phyloP scores from a whole-genome alignment of 305 asterid species.

The Fraxinus xanthoxyloides region DNA sequence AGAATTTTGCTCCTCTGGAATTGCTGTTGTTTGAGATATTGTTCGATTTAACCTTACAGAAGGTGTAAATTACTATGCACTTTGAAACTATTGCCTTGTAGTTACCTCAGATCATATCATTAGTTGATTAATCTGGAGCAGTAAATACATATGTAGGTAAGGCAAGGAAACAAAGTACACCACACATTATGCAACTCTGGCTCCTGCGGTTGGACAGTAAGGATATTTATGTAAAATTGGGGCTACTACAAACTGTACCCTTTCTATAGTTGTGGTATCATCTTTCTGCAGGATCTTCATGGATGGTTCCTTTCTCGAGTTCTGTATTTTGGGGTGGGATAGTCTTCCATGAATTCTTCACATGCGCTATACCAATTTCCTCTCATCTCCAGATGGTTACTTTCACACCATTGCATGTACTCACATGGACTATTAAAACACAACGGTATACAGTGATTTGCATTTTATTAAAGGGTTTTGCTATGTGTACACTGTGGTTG shows the following conservation, averaged over 20 bases:
- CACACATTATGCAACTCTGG: neutral
- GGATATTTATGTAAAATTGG: neutral
- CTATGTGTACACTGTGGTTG: no score
- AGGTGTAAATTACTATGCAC: no score
- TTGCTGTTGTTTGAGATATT: no score
- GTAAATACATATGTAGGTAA: no score
- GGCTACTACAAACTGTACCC: neutral
- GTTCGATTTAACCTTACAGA: no score
- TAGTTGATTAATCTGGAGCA: no score
- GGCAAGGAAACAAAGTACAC: no score
- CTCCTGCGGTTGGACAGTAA: neutral
- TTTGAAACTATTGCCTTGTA: no score
- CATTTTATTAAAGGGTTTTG: no score
- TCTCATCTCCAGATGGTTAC: conserved; percentile 78
- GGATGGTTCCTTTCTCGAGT: conserved; percentile 84
- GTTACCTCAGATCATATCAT: no score
- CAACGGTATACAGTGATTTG: conserved; percentile 86
- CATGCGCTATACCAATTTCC: conserved; percentile 86
- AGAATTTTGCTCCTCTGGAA: no score
- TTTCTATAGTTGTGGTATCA: neutral
- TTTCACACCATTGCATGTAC: conserved; percentile 87
- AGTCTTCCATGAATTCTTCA: conserved; percentile 94
- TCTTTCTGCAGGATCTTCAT: conserved; percentile 60
- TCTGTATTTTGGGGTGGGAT: conserved; percentile 97
- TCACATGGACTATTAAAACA: conserved; percentile 85